Evolutionary conservation across 352 stramenopile genomes (phyloP), one percentile per base, ranked within the genome.

Genomic region (Peronospora belbahrii): DNA sequence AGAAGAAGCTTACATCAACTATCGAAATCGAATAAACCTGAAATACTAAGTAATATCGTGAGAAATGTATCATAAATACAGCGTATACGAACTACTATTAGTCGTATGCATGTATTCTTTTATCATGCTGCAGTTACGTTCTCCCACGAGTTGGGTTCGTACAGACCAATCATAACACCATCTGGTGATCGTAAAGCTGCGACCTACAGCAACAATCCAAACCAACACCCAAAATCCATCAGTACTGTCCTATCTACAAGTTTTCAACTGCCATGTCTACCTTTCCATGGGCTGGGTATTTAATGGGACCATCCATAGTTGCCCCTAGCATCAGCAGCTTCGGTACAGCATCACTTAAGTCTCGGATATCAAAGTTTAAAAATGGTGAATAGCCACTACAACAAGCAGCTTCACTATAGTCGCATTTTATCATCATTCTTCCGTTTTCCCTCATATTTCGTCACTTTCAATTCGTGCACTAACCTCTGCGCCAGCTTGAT

Each of bases 141-240:
- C 4, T 88, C 78, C 78, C 77, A 88, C 36, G 78, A 82, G 51
- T 95, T 94, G 18, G 85, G 79, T 49, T 95, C 83, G 55, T 95
- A 96, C 18, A 96, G 68, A 3, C 86, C 86, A 44, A 96, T 94
- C 86, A 96, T 96, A 41, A 94, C 80, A 32, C 86, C 86, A 53
- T 96, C 86, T 0, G 86, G 86, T 17, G 80, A 94, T 15, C 86
- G 86, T 27, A 96, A 35, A 11, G 83, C 78, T 9, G 85, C 86
- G 28, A 96, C 77, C 76, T 92, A 48, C 23, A 28, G 19, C 19
- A 44, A 35, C 22, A 11, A 42, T 19, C 33, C 18, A 14, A 38
- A 33, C 3, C 34, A 56, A 42, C 19, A 40, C 11, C 28, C 24
- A 28, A n/a, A 25, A 30, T 23, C 8, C n/a, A 18, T 31, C 40